Evolutionary conservation across 306 rosid species (phyloP).

Genomic region (Comarum palustre): DNA sequence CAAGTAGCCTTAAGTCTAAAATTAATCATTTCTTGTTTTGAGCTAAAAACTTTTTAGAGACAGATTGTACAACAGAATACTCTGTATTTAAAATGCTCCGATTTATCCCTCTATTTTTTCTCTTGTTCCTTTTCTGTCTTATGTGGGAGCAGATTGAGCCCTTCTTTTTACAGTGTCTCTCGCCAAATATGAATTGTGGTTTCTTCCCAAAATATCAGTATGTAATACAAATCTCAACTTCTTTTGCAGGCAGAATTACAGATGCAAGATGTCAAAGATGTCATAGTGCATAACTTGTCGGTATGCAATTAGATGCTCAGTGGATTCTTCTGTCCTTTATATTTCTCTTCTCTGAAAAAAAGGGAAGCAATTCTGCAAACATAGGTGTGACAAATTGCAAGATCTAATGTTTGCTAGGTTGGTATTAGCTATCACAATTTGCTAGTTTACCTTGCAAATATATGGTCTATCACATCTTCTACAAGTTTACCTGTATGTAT

Average conservation of each 20-base stretch:
- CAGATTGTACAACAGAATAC: neutral
- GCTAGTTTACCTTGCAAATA: neutral
- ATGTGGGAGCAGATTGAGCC: neutral
- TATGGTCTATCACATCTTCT: neutral
- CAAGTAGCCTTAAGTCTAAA: neutral
- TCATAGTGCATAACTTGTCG: constrained; percentile 83
- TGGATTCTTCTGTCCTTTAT: neutral
- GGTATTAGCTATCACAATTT: neutral
- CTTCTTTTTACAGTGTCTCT: neutral
- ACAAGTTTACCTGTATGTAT: neutral
- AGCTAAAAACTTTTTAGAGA: neutral
- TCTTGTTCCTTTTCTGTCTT: neutral
- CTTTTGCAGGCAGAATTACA: constrained; percentile 78
- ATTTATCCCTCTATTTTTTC: neutral
- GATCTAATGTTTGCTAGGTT: neutral
- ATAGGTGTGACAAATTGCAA: neutral
- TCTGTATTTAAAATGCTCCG: neutral
- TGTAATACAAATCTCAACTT: constrained; percentile 2
- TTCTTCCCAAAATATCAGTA: neutral
- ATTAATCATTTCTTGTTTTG: neutral
- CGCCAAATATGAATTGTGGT: neutral
- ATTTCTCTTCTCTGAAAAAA: neutral
- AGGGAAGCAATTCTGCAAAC: neutral
- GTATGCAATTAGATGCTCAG: constrained; percentile 39
- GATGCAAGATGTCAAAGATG: constrained; percentile 88